Evolutionary conservation across 129 eudicot genomes (phyloP).

Genomic region (Dittrichia graveolens): DNA sequence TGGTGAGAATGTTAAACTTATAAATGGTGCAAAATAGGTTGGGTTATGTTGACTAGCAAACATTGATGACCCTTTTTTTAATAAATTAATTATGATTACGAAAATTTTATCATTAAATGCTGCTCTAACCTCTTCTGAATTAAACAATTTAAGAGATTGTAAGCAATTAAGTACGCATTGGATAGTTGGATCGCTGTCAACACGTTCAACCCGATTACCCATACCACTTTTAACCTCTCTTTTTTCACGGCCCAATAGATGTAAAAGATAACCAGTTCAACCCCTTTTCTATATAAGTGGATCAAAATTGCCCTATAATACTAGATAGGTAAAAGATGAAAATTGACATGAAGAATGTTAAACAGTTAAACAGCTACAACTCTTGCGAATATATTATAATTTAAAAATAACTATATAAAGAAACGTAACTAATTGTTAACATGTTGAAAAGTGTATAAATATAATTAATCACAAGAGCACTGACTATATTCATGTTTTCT

Average conservation of each 20-base stretch:
- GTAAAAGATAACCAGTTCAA: conserved; percentile 7
- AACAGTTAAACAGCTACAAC: not conserved
- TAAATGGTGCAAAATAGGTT: not conserved
- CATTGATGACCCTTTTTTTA: not conserved
- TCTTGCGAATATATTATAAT: not conserved
- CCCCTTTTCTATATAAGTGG: not conserved
- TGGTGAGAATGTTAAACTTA: not conserved
- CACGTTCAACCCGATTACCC: not conserved
- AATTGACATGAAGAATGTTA: not conserved
- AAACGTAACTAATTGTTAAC: not conserved
- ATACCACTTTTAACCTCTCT: not conserved
- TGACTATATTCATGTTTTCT: conserved; percentile 65
- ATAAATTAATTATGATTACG: not conserved
- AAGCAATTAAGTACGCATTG: not conserved
- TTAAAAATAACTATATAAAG: not conserved
- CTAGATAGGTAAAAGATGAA: conserved; percentile 12
- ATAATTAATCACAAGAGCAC: conserved; percentile 15
- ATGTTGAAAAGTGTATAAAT: not conserved
- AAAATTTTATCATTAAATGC: conserved; percentile 1
- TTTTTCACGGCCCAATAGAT: not conserved
- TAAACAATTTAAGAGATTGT: not conserved
- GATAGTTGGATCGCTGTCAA: not conserved
- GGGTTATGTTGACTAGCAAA: not conserved
- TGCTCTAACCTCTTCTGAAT: not conserved
- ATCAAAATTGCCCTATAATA: not conserved